A percentile compares a stretch with the other conserved stretches of the same genome.
These are phyloP conservation scores for Ophiosphaerella herpotricha DNA, from an alignment of 2,329 filamentous ascomycete species.

Conservation along the genomic window DNA sequence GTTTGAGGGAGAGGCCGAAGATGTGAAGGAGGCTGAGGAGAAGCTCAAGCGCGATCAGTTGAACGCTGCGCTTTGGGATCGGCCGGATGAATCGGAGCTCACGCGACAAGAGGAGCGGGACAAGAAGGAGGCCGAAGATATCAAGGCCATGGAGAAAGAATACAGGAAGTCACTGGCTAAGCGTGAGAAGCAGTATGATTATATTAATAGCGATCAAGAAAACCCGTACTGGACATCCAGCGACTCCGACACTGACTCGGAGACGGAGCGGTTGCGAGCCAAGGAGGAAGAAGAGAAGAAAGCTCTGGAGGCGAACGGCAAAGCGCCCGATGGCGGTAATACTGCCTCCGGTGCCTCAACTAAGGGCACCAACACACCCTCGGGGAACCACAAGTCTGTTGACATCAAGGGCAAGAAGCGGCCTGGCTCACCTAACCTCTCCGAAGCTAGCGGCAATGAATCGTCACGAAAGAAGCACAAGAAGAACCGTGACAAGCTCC, in stretches of 20 bases:
- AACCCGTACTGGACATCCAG: constrained; percentile 44
- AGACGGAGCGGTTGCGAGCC: constrained; percentile 66
- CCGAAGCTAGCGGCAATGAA: constrained; percentile 91
- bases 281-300: constrained; percentile 59
- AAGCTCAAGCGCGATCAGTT: constrained; percentile 77
- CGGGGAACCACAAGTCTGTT: constrained; percentile 57
- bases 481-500: constrained; percentile 41
- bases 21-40: constrained; percentile 66
- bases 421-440: constrained; percentile 81
- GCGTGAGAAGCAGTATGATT: constrained; percentile 84
- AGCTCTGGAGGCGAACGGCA: constrained; percentile 53
- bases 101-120: constrained; percentile 72
- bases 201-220: constrained; percentile 78
- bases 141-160: constrained; percentile 74
- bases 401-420: constrained; percentile 71
- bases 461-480: constrained; percentile 69
- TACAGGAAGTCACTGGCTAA: constrained; percentile 81
- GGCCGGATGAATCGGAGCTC: constrained; percentile 52
- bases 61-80: constrained; percentile 84
- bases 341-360: constrained; percentile 61
- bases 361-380: constrained; percentile 73
- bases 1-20: constrained; percentile 53
- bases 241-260: constrained; percentile 57
- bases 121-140: constrained; percentile 69
- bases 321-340: constrained; percentile 52